Conservation (phyloP, 202 grass and related monocot species). For the Schoenoplectus tabernaemontani region DNA sequence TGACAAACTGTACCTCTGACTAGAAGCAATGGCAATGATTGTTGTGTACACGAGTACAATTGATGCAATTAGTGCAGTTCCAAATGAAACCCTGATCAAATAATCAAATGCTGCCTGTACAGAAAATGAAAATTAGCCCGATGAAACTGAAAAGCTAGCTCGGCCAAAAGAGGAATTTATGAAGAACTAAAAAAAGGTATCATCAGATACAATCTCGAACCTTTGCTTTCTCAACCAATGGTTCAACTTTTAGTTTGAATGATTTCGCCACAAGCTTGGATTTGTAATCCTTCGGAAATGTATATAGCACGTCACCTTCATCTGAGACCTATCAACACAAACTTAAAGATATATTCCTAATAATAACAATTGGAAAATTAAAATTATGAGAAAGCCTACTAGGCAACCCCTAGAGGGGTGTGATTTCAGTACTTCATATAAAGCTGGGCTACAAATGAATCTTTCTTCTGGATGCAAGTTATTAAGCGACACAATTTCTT, state of each 20-base stretch:
- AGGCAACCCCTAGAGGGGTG: background rate
- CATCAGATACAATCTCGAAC: slow-evolving; percentile 25
- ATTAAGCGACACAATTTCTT: background rate
- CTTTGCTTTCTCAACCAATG: slow-evolving; percentile 68
- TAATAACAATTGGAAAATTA: background rate
- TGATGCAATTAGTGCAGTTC: slow-evolving; percentile 84
- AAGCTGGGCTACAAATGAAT: background rate
- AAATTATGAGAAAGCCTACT: background rate
- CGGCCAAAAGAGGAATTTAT: slow-evolving; percentile 11
- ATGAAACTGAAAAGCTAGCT: background rate
- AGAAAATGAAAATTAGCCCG: slow-evolving; percentile 13
- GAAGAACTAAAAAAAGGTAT: background rate
- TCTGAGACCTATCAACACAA: slow-evolving; percentile 63
- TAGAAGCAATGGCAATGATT: slow-evolving; percentile 75
- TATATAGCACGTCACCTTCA: slow-evolving; percentile 90
- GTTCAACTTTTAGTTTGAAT: slow-evolving; percentile 77
- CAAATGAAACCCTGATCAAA: slow-evolving; percentile 83
- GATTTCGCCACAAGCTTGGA: slow-evolving; percentile 80
- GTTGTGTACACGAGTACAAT: slow-evolving; percentile 94
- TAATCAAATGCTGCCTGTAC: slow-evolving; percentile 62
- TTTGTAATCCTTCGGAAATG: slow-evolving; percentile 78
- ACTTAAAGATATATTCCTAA: slow-evolving; percentile 8
- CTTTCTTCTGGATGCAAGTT: background rate
- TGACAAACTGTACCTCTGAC: slow-evolving; percentile 40
- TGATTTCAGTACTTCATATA: background rate